Base-by-base conservation (phyloP, 2,329 filamentous ascomycete genomes). In the Hymenoscyphus repandus region DNA sequence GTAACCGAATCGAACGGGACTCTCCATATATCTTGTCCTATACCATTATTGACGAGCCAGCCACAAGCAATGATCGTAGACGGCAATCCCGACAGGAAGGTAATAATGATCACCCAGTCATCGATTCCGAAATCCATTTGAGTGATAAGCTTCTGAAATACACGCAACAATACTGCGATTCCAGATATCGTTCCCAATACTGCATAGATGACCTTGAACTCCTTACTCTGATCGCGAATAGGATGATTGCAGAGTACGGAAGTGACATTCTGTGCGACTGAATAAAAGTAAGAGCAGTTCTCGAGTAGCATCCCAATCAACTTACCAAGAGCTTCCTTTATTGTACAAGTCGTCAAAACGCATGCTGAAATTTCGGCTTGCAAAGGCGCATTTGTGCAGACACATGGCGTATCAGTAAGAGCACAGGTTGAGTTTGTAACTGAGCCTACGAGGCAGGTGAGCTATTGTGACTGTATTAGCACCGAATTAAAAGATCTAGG, bases 331-430 rank as follows among this genome's bases (percentile, higher is more conserved):
- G 63, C 57, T 51, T 74, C 64, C 18, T 61, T 65, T 33, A 71
- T 59, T 1, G 66, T 71, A 56, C 70, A 71, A 27, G 56, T 64
- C 13, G 60, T 37, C 10, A 52, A 13, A 5, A 73, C 65, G 36
- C 72, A 74, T 12, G 55, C 34, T 7, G 63, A 61, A 4, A 72
- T 59, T 18, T 61, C 54, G 0, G 51, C 54, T 18, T 65, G 66
- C 27, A 73, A 61, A 2, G 59, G 54, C 1, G 49, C 48, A 52
- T 72, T 64, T 1, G 58, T 65, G 54, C 72, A 74, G 18, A 73
- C 62, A 50, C 72, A 74, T 15, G 62, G 60, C 40, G 65, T 62
- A 48, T 73, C 62, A 3, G 70, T 68, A 1, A 62, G 52, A 3
- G 64, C 58, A 51, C 72, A 74, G 9, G 54, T 55, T 1, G 71